Conservation (phyloP, 1,284 basidiomycete species). For the Cutaneotrichosporon sp. region DNA sequence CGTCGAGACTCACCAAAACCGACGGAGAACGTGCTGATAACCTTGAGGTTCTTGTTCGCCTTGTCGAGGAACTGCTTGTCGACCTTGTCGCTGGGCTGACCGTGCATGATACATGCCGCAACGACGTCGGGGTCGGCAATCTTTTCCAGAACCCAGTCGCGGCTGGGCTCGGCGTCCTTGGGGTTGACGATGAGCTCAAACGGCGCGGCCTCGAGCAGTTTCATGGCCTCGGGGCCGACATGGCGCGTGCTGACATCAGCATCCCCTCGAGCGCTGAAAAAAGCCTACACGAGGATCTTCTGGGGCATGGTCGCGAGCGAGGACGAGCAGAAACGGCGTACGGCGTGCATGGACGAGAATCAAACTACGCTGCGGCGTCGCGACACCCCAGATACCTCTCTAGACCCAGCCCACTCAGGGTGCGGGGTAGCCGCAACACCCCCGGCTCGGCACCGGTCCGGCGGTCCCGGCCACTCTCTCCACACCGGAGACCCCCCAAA, state of each 20-base stretch:
- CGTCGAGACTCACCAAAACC: conserved; percentile 68
- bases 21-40: conserved; percentile 80
- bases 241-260: conserved; percentile 43
- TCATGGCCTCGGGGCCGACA: conserved; percentile 67
- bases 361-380: too few species aligned
- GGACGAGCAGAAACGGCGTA: neutral
- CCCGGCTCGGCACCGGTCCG: too few species aligned
- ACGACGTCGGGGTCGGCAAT: conserved; percentile 60
- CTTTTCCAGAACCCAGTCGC: conserved; percentile 74
- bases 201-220: conserved; percentile 51
- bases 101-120: conserved; percentile 38
- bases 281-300: conserved; percentile 23
- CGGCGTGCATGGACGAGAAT: neutral
- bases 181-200: conserved; percentile 60
- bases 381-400: too few species aligned
- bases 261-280: neutral
- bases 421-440: too few species aligned
- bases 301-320: conserved; percentile 10
- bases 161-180: conserved; percentile 59
- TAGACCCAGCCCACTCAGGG: too few species aligned
- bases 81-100: conserved; percentile 50
- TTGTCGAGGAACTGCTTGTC: conserved; percentile 66
- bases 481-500: neutral
- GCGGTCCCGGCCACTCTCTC: too few species aligned
- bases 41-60: conserved; percentile 57